phyloP scores from a whole-genome alignment of 306 rosid genomes.

The Acacia confusa region DNA sequence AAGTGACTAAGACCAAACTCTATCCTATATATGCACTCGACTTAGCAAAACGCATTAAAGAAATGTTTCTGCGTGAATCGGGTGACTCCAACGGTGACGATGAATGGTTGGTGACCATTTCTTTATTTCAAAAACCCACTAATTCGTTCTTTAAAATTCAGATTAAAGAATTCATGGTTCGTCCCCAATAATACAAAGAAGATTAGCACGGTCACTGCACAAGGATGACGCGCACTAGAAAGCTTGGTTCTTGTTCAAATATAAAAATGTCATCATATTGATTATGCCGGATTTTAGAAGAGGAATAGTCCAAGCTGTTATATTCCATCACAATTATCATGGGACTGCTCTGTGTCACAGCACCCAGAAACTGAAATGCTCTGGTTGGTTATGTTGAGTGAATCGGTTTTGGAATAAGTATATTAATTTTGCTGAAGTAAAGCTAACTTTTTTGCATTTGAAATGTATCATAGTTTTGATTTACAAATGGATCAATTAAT shows the following conservation, averaged over 20 bases:
- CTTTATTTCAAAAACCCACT: background rate
- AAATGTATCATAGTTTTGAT: background rate
- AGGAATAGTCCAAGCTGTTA: conserved; percentile 5
- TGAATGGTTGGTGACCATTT: conserved; percentile 22
- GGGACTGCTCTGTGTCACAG: conserved; percentile 91
- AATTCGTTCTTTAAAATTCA: background rate
- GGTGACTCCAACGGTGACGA: background rate
- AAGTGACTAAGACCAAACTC: conserved; percentile 18
- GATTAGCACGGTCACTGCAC: too few species aligned
- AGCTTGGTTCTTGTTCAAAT: conserved; percentile 21
- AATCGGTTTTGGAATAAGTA: background rate
- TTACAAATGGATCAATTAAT: background rate
- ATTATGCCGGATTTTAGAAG: conserved; percentile 29
- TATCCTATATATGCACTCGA: background rate
- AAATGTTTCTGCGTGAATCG: background rate
- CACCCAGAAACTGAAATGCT: conserved; percentile 80
- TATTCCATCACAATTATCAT: conserved; percentile 74
- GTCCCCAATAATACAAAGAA: too few species aligned
- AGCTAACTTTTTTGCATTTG: background rate
- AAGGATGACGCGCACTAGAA: too few species aligned
- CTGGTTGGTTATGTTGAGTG: background rate
- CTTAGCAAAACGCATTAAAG: conserved; percentile 4
- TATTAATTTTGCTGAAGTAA: background rate
- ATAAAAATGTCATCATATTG: conserved; percentile 22
- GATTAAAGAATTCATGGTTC: background rate